phyloP scores from a whole-genome alignment of 192 early-diverging fungal genomes.

The Podila horticola region DNA sequence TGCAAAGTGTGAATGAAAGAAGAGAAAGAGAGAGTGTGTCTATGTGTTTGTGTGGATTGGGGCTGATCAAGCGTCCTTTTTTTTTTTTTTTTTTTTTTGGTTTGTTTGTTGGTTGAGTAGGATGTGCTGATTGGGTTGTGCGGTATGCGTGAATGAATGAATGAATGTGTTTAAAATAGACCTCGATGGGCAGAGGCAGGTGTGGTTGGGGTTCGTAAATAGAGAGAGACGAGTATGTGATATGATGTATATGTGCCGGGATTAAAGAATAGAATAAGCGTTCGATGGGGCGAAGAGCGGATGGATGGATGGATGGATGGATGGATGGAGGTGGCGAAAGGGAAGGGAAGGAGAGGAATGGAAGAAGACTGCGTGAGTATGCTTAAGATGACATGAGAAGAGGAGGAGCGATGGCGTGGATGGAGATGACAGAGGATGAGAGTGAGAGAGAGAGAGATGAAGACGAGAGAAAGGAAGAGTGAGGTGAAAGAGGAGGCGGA shows the following conservation, averaged over 20 bases:
- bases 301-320: background rate
- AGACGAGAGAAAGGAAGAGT: background rate
- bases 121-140: no score
- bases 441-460: background rate
- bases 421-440: background rate
- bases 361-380: background rate
- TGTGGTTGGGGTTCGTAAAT: constrained; percentile 10
- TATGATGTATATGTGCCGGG: background rate
- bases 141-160: background rate
- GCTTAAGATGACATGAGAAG: background rate
- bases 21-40: no score
- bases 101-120: background rate
- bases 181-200: background rate
- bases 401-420: background rate
- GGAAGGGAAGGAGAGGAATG: background rate
- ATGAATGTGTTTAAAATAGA: constrained; percentile 13
- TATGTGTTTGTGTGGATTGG: no score
- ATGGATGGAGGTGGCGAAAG: background rate
- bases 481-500: background rate
- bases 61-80: no score
- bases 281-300: background rate
- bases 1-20: background rate
- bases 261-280: background rate
- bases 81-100: background rate
- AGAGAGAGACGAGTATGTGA: background rate